Conservation (phyloP, 768 basidiomycete species). For the Grammothele lineata region DNA sequence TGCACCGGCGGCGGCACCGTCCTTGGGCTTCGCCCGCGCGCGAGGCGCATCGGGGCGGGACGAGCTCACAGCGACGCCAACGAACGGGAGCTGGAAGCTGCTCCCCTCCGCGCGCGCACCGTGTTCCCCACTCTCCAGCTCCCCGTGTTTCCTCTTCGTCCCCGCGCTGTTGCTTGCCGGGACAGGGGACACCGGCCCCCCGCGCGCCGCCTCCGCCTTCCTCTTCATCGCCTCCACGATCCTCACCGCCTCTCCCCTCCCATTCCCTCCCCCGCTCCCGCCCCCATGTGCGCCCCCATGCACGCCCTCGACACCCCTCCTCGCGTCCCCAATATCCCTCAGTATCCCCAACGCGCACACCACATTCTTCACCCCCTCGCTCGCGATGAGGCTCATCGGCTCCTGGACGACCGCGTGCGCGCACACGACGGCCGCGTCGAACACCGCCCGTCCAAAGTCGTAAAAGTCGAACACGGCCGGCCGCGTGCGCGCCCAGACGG, state of each 20-base stretch:
- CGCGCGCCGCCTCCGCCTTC: constrained; percentile 35
- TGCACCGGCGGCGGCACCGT: constrained; percentile 3
- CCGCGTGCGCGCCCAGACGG: constrained; percentile 35
- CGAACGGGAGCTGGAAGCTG: constrained; percentile 41
- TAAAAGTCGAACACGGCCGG: constrained; percentile 54
- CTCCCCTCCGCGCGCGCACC: constrained; percentile 13
- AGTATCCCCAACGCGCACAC: constrained; percentile 41
- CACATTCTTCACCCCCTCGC: constrained; percentile 44
- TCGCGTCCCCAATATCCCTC: constrained; percentile 24
- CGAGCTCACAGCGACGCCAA: constrained; percentile 32
- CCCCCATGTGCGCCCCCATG: too few relatives aligned
- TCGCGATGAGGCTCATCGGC: constrained; percentile 42
- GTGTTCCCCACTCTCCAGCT: constrained; percentile 32
- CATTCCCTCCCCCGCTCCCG: constrained; percentile 19
- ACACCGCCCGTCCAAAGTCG: constrained; percentile 55
- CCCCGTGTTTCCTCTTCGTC: constrained; percentile 41
- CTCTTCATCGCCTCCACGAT: constrained; percentile 37
- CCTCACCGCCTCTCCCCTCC: constrained; percentile 34
- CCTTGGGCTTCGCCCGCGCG: constrained; percentile 7
- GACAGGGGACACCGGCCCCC: constrained; percentile 14
- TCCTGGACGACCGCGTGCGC: constrained; percentile 58
- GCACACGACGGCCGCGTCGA: constrained; percentile 63
- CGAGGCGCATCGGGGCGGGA: constrained; percentile 14
- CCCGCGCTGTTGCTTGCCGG: constrained; percentile 21
- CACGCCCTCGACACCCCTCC: constrained; percentile 27